Percentiles rank a stretch among this genome's conserved stretches.
phyloP scores from a whole-genome alignment of 768 basidiomycete species.

The Lepiota brunneoincarnata region DNA sequence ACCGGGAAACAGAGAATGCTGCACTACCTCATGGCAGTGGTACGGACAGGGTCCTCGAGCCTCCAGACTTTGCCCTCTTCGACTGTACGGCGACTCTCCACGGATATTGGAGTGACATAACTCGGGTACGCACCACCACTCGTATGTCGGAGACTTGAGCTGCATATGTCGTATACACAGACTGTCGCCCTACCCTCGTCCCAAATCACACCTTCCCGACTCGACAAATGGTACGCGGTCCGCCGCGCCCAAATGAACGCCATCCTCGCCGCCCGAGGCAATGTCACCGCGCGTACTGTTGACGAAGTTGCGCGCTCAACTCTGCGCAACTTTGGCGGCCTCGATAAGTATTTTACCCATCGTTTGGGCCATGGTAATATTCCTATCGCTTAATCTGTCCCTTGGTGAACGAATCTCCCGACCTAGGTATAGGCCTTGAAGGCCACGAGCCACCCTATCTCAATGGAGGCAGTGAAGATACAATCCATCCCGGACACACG shows the following conservation, averaged over 20 bases:
- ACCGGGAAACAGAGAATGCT: slow-evolving; percentile 61
- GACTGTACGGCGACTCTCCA: slow-evolving; percentile 71
- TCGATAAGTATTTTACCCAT: slow-evolving; percentile 72
- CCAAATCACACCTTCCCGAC: slow-evolving; percentile 49
- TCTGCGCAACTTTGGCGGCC: slow-evolving; percentile 36
- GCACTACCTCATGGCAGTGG: slow-evolving; percentile 84
- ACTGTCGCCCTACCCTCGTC: slow-evolving; percentile 67
- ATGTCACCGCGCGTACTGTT: slow-evolving; percentile 48
- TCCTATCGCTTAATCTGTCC: background rate
- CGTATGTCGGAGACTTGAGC: slow-evolving; percentile 13
- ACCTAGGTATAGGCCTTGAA: slow-evolving; percentile 77
- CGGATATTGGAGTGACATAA: slow-evolving; percentile 78
- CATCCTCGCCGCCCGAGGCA: slow-evolving; percentile 41
- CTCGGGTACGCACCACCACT: slow-evolving; percentile 48
- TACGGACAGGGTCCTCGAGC: slow-evolving; percentile 56
- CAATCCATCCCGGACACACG: slow-evolving; percentile 61
- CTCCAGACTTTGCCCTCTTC: slow-evolving; percentile 67
- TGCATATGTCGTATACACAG: slow-evolving; percentile 26
- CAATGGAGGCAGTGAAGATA: slow-evolving; percentile 59
- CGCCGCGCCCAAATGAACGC: slow-evolving; percentile 61
- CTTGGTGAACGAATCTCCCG: slow-evolving; percentile 2
- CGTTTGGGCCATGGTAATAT: slow-evolving; percentile 71
- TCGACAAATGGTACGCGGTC: slow-evolving; percentile 63
- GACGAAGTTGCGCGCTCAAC: slow-evolving; percentile 60
- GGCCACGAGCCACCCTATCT: slow-evolving; percentile 83